phyloP scores from a whole-genome alignment of 495 filamentous ascomycete species.

The Cryomyces minteri region DNA sequence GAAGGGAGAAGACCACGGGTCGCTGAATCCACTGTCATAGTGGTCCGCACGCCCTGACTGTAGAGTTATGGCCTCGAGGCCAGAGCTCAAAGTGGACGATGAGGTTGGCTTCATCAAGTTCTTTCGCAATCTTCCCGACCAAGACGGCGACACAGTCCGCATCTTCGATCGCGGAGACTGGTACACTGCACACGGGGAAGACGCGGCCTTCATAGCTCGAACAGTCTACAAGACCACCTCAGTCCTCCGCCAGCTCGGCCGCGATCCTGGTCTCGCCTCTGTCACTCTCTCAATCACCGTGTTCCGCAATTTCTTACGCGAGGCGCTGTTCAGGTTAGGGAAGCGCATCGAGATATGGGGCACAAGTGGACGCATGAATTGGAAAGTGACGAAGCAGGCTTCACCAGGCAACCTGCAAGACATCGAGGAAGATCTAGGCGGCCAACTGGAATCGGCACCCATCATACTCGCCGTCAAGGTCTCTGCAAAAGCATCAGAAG shows the following conservation, averaged over 20 bases:
- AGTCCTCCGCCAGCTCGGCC: conserved; percentile 75
- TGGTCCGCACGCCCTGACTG: background rate
- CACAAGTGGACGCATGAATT: conserved; percentile 57
- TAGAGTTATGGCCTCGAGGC: conserved; percentile 60
- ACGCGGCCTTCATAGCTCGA: conserved; percentile 85
- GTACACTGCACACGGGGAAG: conserved; percentile 82
- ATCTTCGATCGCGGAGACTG: conserved; percentile 91
- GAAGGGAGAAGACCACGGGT: background rate
- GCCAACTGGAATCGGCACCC: conserved; percentile 70
- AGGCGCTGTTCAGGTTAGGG: conserved; percentile 78
- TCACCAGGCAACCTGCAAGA: conserved; percentile 94
- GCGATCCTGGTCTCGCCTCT: conserved; percentile 66
- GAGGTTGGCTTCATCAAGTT: conserved; percentile 91
- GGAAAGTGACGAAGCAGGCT: conserved; percentile 81
- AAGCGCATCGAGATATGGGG: conserved; percentile 86
- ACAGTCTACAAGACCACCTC: conserved; percentile 94
- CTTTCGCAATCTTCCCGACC: conserved; percentile 59
- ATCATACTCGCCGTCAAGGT: conserved; percentile 93
- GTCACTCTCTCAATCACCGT: conserved; percentile 89
- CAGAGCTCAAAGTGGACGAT: conserved; percentile 91
- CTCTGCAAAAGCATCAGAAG: conserved; percentile 67
- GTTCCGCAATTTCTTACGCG: conserved; percentile 87
- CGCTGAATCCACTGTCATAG: background rate
- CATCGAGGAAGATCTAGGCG: conserved; percentile 88
- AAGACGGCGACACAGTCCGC: conserved; percentile 56